Evolutionary conservation across 148 eudicot species (phyloP).

Genomic region (Nepenthes gracilis): DNA sequence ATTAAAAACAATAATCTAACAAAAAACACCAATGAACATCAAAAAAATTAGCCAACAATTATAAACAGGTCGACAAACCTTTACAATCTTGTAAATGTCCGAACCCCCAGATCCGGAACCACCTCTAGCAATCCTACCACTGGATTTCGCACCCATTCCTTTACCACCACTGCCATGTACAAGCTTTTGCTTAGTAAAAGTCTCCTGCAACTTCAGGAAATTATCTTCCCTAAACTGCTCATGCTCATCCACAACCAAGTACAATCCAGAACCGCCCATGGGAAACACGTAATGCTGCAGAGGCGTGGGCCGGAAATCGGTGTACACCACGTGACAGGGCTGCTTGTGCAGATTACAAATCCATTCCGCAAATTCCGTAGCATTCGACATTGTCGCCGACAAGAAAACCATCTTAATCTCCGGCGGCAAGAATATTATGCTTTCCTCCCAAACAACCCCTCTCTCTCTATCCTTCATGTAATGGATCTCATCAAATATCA

Average conservation of each 20-base stretch:
- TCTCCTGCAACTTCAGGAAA: constrained; percentile 70
- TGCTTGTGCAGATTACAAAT: constrained; percentile 90
- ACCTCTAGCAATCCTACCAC: constrained; percentile 77
- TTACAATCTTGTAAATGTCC: constrained; percentile 90
- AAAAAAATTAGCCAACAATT: background rate
- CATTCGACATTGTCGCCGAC: constrained; percentile 96
- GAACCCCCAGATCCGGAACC: constrained; percentile 78
- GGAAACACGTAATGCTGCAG: constrained; percentile 96
- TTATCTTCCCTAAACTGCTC: constrained; percentile 95
- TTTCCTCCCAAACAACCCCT: constrained; percentile 99
- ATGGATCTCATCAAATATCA: constrained; percentile 93
- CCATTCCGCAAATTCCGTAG: constrained; percentile 98
- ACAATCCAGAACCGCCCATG: constrained; percentile 79
- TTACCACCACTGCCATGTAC: constrained; percentile 27
- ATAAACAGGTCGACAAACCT: constrained; percentile 29
- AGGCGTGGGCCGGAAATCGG: constrained; percentile 94
- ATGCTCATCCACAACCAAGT: constrained; percentile 95
- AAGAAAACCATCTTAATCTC: constrained; percentile 94
- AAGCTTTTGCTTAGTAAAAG: constrained; percentile 56
- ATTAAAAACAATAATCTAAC: too few species aligned
- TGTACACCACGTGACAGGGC: constrained; percentile 99
- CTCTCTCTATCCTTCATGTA: constrained; percentile 97
- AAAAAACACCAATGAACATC: too few species aligned
- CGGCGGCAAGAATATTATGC: constrained; percentile 81
- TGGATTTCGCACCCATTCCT: constrained; percentile 41